Base-by-base conservation (phyloP, 1,284 basidiomycete genomes). In the Coniferiporia sulphurascens region DNA sequence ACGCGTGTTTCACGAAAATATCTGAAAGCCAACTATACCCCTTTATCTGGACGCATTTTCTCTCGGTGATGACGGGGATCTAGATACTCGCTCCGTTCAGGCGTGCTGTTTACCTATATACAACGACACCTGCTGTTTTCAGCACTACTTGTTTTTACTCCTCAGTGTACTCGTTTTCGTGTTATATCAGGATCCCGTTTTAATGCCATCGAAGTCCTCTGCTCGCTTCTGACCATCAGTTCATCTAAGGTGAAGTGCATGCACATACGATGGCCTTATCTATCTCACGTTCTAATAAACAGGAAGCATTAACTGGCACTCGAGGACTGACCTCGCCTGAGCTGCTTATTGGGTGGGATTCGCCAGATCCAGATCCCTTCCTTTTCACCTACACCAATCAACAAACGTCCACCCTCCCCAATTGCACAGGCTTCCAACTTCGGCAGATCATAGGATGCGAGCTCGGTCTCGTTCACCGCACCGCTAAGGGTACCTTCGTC, bases 331-430 rank as follows among this genome's bases (percentile, higher is more conserved):
- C 7, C 56, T 55, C 48, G 59, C 36, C 54, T 22, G 15, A 56
- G 17, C 38, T 48, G 55, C 48, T 56, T 46, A n/a, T 44, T 48
- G 10, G 22, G 17, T 17, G 55, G 53, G 27, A 54, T 57, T 49
- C 57, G 52, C 57, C 57, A 62, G 21, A 62, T 62, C 61, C 61
- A 62, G 5, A 62, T 59, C 2, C 61, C 53, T 59, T 62, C 61
- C n/a, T 45, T 62, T 22, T 38, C 49, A 17, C 61, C 61, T 6
- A 62, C 61, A 15, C 49, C 61, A 36, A 62, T 48, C 22, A 62
- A 35, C 4, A 62, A 38, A 17, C 58, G 38, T 3, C 61, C 61
- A 36, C 53, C 56, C 44, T 59, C 61, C 6, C 52, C 45, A n/a
- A 62, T 46, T 3, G 52, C 19, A 41, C 61, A 62, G 15, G 61